Evolutionary conservation across 108 stramenopile genomes (phyloP), one percentile per base, ranked within the genome.

Genomic region (Chaetoceros muelleri): DNA sequence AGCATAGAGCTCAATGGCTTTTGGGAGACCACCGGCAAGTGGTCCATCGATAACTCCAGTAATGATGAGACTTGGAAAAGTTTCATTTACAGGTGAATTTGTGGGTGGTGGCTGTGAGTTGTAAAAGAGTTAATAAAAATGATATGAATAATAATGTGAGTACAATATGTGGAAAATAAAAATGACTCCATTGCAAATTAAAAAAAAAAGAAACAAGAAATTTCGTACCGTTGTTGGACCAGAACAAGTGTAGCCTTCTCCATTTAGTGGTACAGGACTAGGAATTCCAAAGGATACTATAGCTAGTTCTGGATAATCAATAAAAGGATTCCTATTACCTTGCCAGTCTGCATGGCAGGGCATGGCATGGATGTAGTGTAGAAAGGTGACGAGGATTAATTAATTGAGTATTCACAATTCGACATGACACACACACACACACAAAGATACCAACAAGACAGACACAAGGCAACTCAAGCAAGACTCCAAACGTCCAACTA

Each of bases 241-340:
- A 2, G 54, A 28, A 24, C 64, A 67, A 30, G 60, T 13, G 47
- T 68, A 68, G 28, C 67, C 67, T 27, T 27, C 46, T 2, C 66
- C 66, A 48, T 67, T 24, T 24, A n/a, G 24, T 28, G 46, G 53
- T 2, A 55, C 27, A 48, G 53, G 18, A 2, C 16, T 10, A 17
- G 67, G 49, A 2, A 3, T 17, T 7, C 62, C 67, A 52, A 66
- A 77, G 21, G 81, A 49, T 0, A 19, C 24, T 2, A 26, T 17
- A 1, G 73, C 85, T 29, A 81, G 63, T 22, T 87, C 74, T 40
- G 85, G 90, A 57, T 65, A 73, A 54, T 87, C 90, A 10, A 91
- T 72, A 71, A 87, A 90, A 17, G 79, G 74, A 61, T 90, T 90
- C 17, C 89, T 80, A 57, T 90, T 90, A 8, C 82, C 82, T 62